Base-by-base conservation (phyloP, 495 filamentous ascomycete genomes). In the Baudoinia panamericana region DNA sequence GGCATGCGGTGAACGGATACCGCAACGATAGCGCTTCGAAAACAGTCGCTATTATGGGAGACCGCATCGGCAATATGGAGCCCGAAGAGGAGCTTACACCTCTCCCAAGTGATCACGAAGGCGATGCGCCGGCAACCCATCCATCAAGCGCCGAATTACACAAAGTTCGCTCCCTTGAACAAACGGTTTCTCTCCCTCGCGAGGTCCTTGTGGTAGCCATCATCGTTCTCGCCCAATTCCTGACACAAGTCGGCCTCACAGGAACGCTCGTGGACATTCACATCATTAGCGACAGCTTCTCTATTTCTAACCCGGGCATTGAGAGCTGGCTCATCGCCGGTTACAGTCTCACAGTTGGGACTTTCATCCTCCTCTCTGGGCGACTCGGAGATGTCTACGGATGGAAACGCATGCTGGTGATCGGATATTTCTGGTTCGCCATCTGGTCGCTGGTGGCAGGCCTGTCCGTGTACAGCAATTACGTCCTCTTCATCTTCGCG, bases 381-480 rank as follows among this genome's bases (percentile, higher is more conserved):
- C 43, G 50, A 0, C 32, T 55, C 20, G 52, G 52, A 3, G 53
- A 56, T 39, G 30, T 56, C 15, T 47, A 33, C 21, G 53, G 53
- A 10, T 39, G 50, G 23, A 39, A 39, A 23, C 39, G 34, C 8
- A 31, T 41, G 38, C 29, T 41, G 15, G 29, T 55, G 15, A 20
- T 50, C 17, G 53, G 46, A 1, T 56, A 28, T 19, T 20, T 23
- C n/a, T 56, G 53, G 53, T 56, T 50, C 37, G 50, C 45, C 6
- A 9, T 53, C 5, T 53, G 50, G 46, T 46, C 45, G 3, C 18
- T 56, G 7, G 44, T 79, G 12, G 70, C 68, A 0, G 78, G 77
- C 18, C 62, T 74, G 36, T 57, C 56, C 8, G 64, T 71, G 1
- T 63, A 55, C 53, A 9, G 48, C 3, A 40, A 39, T 15, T 51